phyloP scores from a whole-genome alignment of 768 basidiomycete genomes.

The Leucosporidium scottii region DNA sequence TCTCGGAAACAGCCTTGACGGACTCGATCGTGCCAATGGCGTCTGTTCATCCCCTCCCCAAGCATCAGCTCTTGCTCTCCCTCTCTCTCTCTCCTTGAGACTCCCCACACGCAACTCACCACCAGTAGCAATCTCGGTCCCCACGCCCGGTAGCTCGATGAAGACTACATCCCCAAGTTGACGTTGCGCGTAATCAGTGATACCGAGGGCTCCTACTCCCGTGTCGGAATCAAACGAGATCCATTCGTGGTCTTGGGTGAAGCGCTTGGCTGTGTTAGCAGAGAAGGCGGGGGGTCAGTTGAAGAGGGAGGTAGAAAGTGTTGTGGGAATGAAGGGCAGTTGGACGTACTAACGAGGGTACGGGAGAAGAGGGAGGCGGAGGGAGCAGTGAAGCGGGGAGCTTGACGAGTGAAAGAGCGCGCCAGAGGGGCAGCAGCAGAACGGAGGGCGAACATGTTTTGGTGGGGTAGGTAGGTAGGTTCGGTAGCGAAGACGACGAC shows the following conservation, averaged over 20 bases:
- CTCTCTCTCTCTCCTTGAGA: neutral
- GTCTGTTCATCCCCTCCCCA: constrained; percentile 12
- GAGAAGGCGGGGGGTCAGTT: neutral
- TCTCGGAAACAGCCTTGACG: constrained; percentile 39
- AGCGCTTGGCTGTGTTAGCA: constrained; percentile 45
- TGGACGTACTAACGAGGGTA: constrained; percentile 33
- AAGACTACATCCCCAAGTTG: constrained; percentile 94
- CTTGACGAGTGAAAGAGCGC: too few relatives aligned
- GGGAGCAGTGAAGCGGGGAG: neutral
- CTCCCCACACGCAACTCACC: constrained; percentile 50
- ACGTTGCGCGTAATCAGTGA: constrained; percentile 87
- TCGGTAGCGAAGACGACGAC: too few relatives aligned
- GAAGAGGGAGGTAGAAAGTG: too few relatives aligned
- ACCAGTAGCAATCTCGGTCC: constrained; percentile 58
- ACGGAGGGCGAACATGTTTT: too few relatives aligned
- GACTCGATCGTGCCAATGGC: constrained; percentile 37
- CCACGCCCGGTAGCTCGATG: constrained; percentile 74
- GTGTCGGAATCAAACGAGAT: constrained; percentile 69
- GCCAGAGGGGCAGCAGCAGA: too few relatives aligned
- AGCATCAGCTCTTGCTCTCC: neutral
- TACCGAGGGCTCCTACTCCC: constrained; percentile 66
- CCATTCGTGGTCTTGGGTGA: constrained; percentile 81
- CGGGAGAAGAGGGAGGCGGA: constrained; percentile 10
- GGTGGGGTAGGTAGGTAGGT: too few relatives aligned
- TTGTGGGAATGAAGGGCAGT: too few relatives aligned